Conservation (phyloP, 345 rosid genomes). For the Dovyalis caffra region DNA sequence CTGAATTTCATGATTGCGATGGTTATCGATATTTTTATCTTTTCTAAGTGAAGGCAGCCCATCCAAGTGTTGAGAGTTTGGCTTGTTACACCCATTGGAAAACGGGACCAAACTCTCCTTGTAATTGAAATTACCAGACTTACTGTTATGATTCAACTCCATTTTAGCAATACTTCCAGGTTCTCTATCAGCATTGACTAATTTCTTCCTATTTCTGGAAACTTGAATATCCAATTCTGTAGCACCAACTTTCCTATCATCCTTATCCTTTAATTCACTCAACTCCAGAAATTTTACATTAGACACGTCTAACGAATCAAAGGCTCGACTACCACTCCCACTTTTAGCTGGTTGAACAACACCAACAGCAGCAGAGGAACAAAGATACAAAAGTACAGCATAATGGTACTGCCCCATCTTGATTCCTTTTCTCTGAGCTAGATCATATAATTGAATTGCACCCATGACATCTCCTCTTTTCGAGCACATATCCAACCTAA, state of each 20-base stretch:
- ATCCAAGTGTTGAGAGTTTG: constrained; percentile 15
- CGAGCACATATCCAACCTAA: constrained; percentile 56
- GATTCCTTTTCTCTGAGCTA: constrained; percentile 42
- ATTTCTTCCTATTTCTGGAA: constrained; percentile 7
- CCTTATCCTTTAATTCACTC: constrained; percentile 10
- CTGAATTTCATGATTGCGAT: constrained; percentile 25
- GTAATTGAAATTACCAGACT: constrained; percentile 4
- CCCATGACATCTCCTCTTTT: constrained; percentile 56
- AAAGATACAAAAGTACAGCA: constrained; percentile 52
- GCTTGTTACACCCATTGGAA: constrained; percentile 14
- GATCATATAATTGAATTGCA: constrained; percentile 53
- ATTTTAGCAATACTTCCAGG: constrained; percentile 8
- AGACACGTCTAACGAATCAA: constrained; percentile 20
- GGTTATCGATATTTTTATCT: not conserved
- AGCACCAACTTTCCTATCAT: constrained; percentile 5
- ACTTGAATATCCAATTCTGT: not conserved
- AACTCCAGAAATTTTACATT: constrained; percentile 5
- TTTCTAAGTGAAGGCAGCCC: not conserved
- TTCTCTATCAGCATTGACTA: not conserved
- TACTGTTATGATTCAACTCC: constrained; percentile 7
- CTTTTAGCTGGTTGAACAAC: constrained; percentile 64
- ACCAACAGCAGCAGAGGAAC: constrained; percentile 71
- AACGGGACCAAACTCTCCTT: constrained; percentile 18
- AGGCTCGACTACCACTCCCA: constrained; percentile 38
- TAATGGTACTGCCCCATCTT: constrained; percentile 52